phyloP scores from a whole-genome alignment of 441 rosid species.

The Kokia cookei region DNA sequence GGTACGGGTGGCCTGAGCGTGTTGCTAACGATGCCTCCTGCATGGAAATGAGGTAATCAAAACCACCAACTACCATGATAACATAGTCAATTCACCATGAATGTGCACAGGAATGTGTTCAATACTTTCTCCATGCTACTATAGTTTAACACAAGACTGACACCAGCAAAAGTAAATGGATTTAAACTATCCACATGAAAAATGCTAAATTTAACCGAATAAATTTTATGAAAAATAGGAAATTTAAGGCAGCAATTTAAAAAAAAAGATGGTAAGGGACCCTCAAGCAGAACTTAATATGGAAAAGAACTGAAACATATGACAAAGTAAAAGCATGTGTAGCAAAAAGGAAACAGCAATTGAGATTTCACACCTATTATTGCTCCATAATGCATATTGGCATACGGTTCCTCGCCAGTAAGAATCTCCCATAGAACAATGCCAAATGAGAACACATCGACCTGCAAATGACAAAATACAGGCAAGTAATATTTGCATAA shows the following conservation, averaged over 20 bases:
- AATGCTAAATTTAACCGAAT: not conserved
- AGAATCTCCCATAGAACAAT: conserved; percentile 80
- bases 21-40: conserved; percentile 79
- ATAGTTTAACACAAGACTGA: not conserved
- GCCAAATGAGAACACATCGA: conserved; percentile 74
- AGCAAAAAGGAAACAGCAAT: not conserved
- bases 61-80: not conserved
- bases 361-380: conserved; percentile 47
- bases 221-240: not conserved
- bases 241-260: too few species aligned
- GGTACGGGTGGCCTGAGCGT: conserved; percentile 66
- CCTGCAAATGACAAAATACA: conserved; percentile 28
- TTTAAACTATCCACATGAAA: not conserved
- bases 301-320: not conserved
- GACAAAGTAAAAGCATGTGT: conserved; percentile 1
- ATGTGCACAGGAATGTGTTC: not conserved
- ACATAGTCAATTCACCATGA: not conserved
- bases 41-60: not conserved
- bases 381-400: conserved; percentile 77
- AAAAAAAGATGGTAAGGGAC: not conserved
- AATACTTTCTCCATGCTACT: not conserved
- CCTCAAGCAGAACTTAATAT: not conserved
- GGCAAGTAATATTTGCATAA: conserved; percentile 2
- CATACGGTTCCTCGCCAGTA: conserved; percentile 74
- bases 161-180: not conserved